These are phyloP conservation scores for Coix lacrymajobi DNA, from an alignment of 176 grass and related monocot species.

Conservation along the genomic window DNA sequence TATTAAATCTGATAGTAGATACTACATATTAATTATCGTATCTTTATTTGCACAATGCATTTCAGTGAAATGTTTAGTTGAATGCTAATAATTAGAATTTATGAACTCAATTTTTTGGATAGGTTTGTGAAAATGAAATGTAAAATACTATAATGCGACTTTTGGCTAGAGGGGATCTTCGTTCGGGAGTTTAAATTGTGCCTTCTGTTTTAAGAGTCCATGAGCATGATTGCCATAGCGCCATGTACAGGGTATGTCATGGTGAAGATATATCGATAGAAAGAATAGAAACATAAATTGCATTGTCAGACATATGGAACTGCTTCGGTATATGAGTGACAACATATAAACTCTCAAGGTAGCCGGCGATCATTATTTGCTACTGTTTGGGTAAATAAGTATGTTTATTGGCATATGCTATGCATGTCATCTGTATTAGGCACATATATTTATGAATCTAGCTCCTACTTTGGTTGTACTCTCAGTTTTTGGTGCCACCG, in stretches of 20 bases:
- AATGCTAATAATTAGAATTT: not conserved
- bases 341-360: not conserved
- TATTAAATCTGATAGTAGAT: not conserved
- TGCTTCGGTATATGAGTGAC: not conserved
- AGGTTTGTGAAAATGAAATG: not conserved
- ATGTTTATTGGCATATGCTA: not conserved
- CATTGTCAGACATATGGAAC: not conserved
- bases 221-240: no score
- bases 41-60: not conserved
- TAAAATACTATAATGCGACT: not conserved
- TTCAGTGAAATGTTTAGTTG: not conserved
- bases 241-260: no score
- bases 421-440: not conserved
- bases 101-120: not conserved
- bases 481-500: not conserved
- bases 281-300: conserved; percentile 7
- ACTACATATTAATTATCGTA: not conserved
- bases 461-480: not conserved
- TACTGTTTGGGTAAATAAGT: not conserved
- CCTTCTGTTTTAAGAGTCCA: not conserved
- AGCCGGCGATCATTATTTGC: not conserved
- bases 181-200: not conserved
- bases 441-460: not conserved
- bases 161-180: not conserved
- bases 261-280: not conserved